A percentile compares a stretch with the other conserved stretches of the same genome.
Conservation (phyloP, 1,284 basidiomycete genomes). For the Phellopilus nigrolimitatus region DNA sequence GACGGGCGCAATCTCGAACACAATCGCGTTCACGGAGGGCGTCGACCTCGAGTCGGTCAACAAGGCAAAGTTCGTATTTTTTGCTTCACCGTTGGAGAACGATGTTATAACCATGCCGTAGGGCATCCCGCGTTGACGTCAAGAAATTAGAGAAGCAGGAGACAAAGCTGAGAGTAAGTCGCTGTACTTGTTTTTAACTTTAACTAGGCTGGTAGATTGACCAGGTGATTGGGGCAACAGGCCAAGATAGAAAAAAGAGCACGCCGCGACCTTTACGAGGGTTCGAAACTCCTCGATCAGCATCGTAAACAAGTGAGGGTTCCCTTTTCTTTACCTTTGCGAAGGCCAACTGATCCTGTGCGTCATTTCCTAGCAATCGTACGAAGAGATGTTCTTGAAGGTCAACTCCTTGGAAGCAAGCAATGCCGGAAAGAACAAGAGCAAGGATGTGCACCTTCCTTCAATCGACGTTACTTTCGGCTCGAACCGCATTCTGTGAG, state of each 20-base stretch:
- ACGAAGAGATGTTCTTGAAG: conserved; percentile 99
- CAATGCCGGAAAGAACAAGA: conserved; percentile 82
- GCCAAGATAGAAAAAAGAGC: conserved; percentile 97
- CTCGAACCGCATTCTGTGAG: conserved; percentile 88
- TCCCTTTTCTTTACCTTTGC: background rate
- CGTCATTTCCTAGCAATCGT: conserved; percentile 63
- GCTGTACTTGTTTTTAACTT: background rate
- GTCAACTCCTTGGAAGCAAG: conserved; percentile 93
- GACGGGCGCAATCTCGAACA: conserved; percentile 74
- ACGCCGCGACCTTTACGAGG: conserved; percentile 88
- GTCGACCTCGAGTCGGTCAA: conserved; percentile 93
- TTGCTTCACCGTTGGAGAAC: background rate
- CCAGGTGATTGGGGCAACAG: conserved; percentile 37
- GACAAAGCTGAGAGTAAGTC: conserved; percentile 81
- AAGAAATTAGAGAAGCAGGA: conserved; percentile 99
- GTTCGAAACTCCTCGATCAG: conserved; percentile 91
- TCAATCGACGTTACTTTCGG: conserved; percentile 95
- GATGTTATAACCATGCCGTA: conserved; percentile 30
- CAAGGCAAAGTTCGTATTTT: conserved; percentile 79
- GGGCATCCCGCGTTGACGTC: conserved; percentile 93
- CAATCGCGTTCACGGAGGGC: conserved; percentile 79
- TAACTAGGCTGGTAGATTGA: background rate
- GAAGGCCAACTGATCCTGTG: too few relatives aligned
- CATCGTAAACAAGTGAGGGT: conserved; percentile 77
- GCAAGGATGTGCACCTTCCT: conserved; percentile 93